A percentile compares a stretch with the other conserved stretches of the same genome.
Evolutionary conservation across 257 asterid species (phyloP).

Genomic region (Fraxinus americana): DNA sequence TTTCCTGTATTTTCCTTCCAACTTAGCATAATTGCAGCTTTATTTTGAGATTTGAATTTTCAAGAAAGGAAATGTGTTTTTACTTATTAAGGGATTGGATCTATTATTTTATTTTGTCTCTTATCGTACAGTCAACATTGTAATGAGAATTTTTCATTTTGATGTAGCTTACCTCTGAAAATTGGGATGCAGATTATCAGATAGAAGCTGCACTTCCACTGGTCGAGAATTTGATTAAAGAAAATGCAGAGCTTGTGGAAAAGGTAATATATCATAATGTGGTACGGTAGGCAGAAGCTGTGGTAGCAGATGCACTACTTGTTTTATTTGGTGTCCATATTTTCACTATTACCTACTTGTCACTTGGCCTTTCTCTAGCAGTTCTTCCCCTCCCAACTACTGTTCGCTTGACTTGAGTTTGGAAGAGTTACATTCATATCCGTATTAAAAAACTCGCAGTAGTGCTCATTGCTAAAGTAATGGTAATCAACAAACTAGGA

Average conservation of each 20-base stretch:
- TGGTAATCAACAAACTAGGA: background rate
- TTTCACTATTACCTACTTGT: background rate
- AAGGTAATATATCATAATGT: conserved; percentile 46
- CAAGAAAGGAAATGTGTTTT: conserved; percentile 1
- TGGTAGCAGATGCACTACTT: background rate
- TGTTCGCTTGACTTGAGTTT: too few species aligned
- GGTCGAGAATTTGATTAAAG: conserved; percentile 50
- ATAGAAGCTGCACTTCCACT: conserved; percentile 47
- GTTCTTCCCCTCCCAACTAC: background rate
- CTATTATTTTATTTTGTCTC: conserved; percentile 8
- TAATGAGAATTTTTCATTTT: conserved; percentile 24
- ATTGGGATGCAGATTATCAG: conserved; percentile 44
- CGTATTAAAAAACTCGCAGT: background rate
- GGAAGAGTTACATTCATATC: background rate
- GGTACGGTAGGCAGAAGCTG: background rate
- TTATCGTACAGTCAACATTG: conserved; percentile 12
- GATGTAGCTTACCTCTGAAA: conserved; percentile 50
- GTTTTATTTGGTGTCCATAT: background rate
- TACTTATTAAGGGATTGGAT: background rate
- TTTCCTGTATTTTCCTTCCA: conserved; percentile 6
- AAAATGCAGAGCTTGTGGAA: conserved; percentile 62
- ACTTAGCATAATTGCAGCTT: conserved; percentile 13
- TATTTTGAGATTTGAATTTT: conserved; percentile 17
- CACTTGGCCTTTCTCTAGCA: background rate
- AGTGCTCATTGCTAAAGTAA: background rate